Evolutionary conservation across 192 early-diverging fungal genomes (phyloP).

Genomic region (Coemansia aciculifera): DNA sequence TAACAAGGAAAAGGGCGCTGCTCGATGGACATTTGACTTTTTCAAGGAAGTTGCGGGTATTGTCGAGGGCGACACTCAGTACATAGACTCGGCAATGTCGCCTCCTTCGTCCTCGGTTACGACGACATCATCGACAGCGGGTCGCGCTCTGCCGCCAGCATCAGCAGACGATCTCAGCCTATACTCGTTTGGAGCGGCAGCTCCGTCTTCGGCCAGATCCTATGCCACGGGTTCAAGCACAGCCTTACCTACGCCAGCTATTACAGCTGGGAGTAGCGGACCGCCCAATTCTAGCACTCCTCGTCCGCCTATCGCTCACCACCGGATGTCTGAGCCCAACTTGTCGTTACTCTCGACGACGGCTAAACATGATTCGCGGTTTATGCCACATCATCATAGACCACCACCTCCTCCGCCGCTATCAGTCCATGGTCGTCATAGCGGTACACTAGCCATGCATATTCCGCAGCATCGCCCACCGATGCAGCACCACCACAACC

Average conservation of each 20-base stretch:
- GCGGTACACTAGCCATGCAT: neutral
- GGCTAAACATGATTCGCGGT: neutral
- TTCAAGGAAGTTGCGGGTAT: conserved; percentile 53
- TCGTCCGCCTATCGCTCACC: conserved; percentile 26
- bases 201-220: neutral
- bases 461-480: neutral
- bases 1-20: conserved; percentile 56
- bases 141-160: neutral
- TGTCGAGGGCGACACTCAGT: conserved; percentile 45
- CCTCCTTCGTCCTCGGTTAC: conserved; percentile 18
- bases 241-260: neutral
- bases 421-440: neutral
- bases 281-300: neutral
- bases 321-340: conserved; percentile 51
- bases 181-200: conserved; percentile 27
- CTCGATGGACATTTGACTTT: conserved; percentile 56
- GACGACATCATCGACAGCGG: neutral
- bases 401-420: neutral
- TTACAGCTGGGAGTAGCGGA: neutral
- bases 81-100: conserved; percentile 37
- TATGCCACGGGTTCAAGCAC: neutral
- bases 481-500: neutral
- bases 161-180: conserved; percentile 22
- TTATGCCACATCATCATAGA: neutral
- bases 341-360: neutral